A percentile compares a stretch with the other conserved stretches of the same genome.
phyloP scores from a whole-genome alignment of 108 stramenopile species.

The Skeletonema marinoi region DNA sequence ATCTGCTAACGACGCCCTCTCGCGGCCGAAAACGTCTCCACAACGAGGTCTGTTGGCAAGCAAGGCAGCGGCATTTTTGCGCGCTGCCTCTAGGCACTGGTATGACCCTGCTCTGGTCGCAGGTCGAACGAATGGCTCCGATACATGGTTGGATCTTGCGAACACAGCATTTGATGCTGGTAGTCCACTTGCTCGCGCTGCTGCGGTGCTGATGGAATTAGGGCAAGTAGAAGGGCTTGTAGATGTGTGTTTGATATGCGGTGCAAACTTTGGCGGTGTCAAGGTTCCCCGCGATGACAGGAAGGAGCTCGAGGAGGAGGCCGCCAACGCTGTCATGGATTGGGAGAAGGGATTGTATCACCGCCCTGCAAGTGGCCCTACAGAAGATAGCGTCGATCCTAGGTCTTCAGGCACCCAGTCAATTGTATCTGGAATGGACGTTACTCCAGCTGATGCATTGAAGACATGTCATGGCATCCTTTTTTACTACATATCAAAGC shows the following conservation, averaged over 20 bases:
- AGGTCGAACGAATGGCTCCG: constrained; percentile 46
- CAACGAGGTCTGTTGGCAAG: constrained; percentile 43
- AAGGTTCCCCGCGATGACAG: constrained; percentile 34
- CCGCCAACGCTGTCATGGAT: constrained; percentile 29
- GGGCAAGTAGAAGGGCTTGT: constrained; percentile 69
- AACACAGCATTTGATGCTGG: constrained; percentile 56
- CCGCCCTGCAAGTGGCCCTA: constrained; percentile 22
- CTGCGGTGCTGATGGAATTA: constrained; percentile 63
- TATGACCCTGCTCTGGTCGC: constrained; percentile 67
- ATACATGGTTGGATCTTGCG: constrained; percentile 53
- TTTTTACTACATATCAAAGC: constrained; percentile 65
- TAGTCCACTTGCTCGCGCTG: constrained; percentile 82
- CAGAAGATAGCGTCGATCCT: constrained; percentile 3
- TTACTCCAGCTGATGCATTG: constrained; percentile 70
- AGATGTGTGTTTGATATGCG: constrained; percentile 80
- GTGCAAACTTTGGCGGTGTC: constrained; percentile 68
- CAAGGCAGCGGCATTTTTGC: constrained; percentile 61
- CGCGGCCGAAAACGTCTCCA: constrained; percentile 37
- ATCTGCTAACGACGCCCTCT: constrained; percentile 63
- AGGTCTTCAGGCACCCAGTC: constrained; percentile 36
- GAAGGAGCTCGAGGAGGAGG: constrained; percentile 37
- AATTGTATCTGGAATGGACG: constrained; percentile 56
- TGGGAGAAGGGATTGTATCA: constrained; percentile 88
- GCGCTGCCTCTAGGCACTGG: constrained; percentile 81
- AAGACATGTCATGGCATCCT: constrained; percentile 76